Conservation (phyloP, 768 basidiomycete genomes). For the Exidia glandulosa region DNA sequence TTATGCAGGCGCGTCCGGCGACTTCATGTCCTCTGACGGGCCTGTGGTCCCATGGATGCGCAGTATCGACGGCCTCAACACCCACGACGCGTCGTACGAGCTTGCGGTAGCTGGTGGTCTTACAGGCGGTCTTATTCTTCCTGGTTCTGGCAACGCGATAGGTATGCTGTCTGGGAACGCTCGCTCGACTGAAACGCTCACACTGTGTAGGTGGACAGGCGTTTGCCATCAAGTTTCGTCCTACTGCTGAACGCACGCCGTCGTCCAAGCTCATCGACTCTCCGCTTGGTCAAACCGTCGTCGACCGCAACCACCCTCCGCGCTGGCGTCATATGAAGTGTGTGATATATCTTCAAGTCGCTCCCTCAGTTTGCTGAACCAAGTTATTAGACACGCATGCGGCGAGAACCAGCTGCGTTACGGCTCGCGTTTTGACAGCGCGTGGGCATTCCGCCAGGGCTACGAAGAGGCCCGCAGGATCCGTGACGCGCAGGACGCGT, state of each 20-base stretch:
- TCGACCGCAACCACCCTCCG: constrained; percentile 19
- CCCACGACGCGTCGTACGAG: constrained; percentile 53
- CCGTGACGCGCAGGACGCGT: constrained; percentile 30
- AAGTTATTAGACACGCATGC: constrained; percentile 26
- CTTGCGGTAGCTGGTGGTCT: constrained; percentile 57
- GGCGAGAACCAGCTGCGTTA: constrained; percentile 13
- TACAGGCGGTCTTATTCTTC: constrained; percentile 65
- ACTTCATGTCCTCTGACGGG: constrained; percentile 45
- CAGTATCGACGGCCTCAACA: constrained; percentile 63
- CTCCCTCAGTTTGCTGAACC: too few relatives aligned
- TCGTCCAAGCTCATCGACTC: constrained; percentile 64
- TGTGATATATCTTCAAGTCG: too few relatives aligned
- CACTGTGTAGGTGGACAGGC: constrained; percentile 76
- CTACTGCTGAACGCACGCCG: constrained; percentile 58
- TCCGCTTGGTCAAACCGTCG: constrained; percentile 37
- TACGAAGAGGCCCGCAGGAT: constrained; percentile 64
- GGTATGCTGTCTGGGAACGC: too few relatives aligned
- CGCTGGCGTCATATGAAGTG: constrained; percentile 74
- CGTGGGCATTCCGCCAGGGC: constrained; percentile 48
- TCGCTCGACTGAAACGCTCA: too few relatives aligned
- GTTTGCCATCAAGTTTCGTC: constrained; percentile 63
- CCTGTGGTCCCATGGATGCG: constrained; percentile 53
- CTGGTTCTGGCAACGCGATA: constrained; percentile 54
- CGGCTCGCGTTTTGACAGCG: constrained; percentile 25
- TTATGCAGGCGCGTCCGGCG: constrained; percentile 29